Evolutionary conservation across 2,329 filamentous ascomycete species (phyloP).

Genomic region (Rhynchosporium agropyri): DNA sequence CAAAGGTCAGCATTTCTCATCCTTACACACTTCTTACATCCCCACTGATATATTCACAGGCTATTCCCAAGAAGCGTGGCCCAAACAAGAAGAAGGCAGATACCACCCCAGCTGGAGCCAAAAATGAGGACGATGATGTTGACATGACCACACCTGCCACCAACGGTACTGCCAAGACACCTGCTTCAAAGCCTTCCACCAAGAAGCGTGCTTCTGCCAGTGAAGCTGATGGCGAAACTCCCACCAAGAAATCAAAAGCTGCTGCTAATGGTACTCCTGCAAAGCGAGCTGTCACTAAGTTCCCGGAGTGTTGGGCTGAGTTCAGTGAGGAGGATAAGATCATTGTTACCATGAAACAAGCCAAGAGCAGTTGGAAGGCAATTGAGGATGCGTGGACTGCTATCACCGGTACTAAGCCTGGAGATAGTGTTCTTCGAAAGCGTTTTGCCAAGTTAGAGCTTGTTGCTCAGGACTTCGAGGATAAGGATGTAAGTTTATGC

Average conservation of each 20-base stretch:
- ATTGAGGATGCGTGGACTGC: slow-evolving; percentile 22
- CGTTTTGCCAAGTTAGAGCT: slow-evolving; percentile 18
- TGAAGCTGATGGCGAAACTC: slow-evolving; percentile 18
- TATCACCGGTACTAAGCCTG: slow-evolving; percentile 14
- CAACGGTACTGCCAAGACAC: not conserved
- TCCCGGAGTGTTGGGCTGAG: slow-evolving; percentile 22
- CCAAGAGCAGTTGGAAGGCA: slow-evolving; percentile 15
- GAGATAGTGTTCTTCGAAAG: slow-evolving; percentile 23
- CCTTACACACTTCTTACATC: not conserved
- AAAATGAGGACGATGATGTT: slow-evolving; percentile 8
- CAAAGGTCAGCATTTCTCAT: slow-evolving; percentile 6
- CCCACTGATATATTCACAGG: not conserved
- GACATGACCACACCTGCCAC: slow-evolving; percentile 6
- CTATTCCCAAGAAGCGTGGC: slow-evolving; percentile 16
- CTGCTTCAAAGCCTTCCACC: not conserved
- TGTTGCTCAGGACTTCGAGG: slow-evolving; percentile 20
- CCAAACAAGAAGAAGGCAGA: slow-evolving; percentile 15
- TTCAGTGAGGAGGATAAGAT: slow-evolving; percentile 22
- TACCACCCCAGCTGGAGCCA: slow-evolving; percentile 8
- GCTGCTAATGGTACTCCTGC: slow-evolving; percentile 10
- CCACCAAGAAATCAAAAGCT: slow-evolving; percentile 22
- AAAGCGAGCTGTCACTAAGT: slow-evolving; percentile 5
- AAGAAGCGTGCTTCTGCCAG: slow-evolving; percentile 23
- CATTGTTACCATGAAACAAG: slow-evolving; percentile 21
- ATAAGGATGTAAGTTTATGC: slow-evolving; percentile 24